Evolutionary conservation across 2,329 filamentous ascomycete species (phyloP), one percentile per base, ranked within the genome.

Genomic region (Rhynchosporium secalis): DNA sequence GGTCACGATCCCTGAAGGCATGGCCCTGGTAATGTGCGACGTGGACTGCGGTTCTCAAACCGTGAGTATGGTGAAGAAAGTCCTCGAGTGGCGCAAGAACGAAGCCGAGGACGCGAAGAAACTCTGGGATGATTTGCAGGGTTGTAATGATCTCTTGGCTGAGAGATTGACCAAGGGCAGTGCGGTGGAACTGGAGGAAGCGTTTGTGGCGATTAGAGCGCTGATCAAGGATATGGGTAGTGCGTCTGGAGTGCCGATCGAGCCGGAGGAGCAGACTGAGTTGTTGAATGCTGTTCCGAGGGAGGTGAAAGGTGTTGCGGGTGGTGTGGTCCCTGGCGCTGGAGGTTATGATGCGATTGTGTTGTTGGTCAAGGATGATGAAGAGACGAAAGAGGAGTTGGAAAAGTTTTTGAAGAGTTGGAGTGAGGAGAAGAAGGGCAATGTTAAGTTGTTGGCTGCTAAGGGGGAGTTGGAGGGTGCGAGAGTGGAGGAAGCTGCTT

Each of bases 31-130:
- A 64, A 95, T 99, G 88, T 96, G 92, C 73, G 95, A 99, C 73
- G 95, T 99, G 6, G 91, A 96, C 74, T 96, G 93, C 73, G 95
- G 95, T 38, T 94, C 89, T 55, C 86, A 96, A 78, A 98, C 94
- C 7, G 93, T 96, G 0, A 85, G 92, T 13, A 98, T 99, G 95
- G 95, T 97, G 43, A 96, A 94, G 78, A 85, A 91, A 73, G 91
- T 99, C 13, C 81, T 98, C 3, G 83, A 84, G 38, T 99, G 95
- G 95, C 82, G 90, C 57, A 83, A 84, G 56, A 76, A 82, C 54
- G 85, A 91, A 26, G 77, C 81, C 0, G 81, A 81, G 2, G 83
- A 81, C n/a, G 87, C 92, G 1, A 84, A 85, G 65, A 71, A 76
- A 64, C 79, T 97, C 20, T 98, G 93, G 92, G 82, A 83, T 52